Percentiles rank a stretch among this genome's conserved stretches.
These are phyloP conservation scores for Brassica incana DNA, from an alignment of 345 rosid species.

Conservation along the genomic window DNA sequence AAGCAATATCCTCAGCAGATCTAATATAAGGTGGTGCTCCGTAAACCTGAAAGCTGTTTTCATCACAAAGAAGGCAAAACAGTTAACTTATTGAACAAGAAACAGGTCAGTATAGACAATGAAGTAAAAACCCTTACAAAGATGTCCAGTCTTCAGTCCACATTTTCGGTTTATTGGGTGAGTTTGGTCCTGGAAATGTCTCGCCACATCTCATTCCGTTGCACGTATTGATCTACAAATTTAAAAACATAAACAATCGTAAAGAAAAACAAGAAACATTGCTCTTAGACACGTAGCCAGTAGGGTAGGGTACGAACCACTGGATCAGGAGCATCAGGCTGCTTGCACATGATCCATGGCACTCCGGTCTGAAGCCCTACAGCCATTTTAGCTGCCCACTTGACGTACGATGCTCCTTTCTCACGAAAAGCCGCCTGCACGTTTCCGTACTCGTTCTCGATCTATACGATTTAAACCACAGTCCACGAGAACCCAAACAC, in stretches of 20 bases:
- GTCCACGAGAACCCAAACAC: neutral
- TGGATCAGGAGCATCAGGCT: constrained; percentile 84
- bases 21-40: constrained; percentile 65
- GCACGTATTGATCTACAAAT: constrained; percentile 75
- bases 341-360: constrained; percentile 99
- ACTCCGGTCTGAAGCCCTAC: constrained; percentile 72
- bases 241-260: neutral
- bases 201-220: constrained; percentile 87
- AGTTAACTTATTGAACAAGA: constrained; percentile 23
- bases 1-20: constrained; percentile 82
- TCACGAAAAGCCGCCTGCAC: constrained; percentile 55
- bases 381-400: constrained; percentile 85
- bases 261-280: neutral
- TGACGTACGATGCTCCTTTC: constrained; percentile 58
- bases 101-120: neutral
- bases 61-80: neutral
- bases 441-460: constrained; percentile 83
- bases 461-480: constrained; percentile 40
- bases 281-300: neutral
- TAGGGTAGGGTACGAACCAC: constrained; percentile 50
- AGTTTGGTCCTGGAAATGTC: constrained; percentile 78
- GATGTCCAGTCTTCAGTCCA: constrained; percentile 98
- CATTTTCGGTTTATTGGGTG: constrained; percentile 74
- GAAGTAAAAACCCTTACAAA: constrained; percentile 50
- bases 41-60: constrained; percentile 63